Evolutionary conservation across 139 green algal genomes (phyloP).

Genomic region (Penium margaritaceum): DNA sequence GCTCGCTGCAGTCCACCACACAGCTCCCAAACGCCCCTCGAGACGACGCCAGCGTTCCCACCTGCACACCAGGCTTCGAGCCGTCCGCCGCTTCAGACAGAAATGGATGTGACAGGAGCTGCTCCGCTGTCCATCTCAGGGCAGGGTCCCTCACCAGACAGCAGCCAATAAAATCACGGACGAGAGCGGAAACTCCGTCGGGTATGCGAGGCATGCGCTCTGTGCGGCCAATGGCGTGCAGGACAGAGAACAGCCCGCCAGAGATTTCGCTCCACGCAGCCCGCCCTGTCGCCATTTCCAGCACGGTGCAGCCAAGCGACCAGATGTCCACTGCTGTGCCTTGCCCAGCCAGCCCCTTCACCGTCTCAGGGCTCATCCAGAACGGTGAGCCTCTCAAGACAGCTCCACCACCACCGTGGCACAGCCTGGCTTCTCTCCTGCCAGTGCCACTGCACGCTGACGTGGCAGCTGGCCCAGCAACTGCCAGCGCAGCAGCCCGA

Average conservation of each 20-base stretch:
- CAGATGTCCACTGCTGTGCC: conserved; percentile 47
- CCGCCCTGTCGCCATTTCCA: conserved; percentile 52
- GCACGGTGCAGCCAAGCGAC: conserved; percentile 50
- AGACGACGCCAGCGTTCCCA: no score
- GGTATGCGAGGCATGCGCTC: conserved; percentile 60
- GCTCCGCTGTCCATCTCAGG: conserved; percentile 41
- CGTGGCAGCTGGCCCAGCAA: neutral
- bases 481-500: neutral
- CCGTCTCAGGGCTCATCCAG: conserved; percentile 30
- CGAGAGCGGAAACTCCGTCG: conserved; percentile 45
- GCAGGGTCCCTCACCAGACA: conserved; percentile 62
- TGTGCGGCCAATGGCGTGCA: conserved; percentile 82
- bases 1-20: no score
- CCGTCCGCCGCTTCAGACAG: no score
- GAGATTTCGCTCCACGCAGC: conserved; percentile 46
- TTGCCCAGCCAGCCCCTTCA: conserved; percentile 10
- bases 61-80: no score
- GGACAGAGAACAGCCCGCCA: conserved; percentile 62
- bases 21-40: no score
- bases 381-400: conserved; percentile 8
- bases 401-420: no score
- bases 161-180: conserved; percentile 69
- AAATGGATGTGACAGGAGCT: conserved; percentile 60
- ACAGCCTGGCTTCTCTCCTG: neutral
- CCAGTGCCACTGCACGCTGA: neutral